phyloP scores from a whole-genome alignment of 306 rosid species.

The Quercus suber region DNA sequence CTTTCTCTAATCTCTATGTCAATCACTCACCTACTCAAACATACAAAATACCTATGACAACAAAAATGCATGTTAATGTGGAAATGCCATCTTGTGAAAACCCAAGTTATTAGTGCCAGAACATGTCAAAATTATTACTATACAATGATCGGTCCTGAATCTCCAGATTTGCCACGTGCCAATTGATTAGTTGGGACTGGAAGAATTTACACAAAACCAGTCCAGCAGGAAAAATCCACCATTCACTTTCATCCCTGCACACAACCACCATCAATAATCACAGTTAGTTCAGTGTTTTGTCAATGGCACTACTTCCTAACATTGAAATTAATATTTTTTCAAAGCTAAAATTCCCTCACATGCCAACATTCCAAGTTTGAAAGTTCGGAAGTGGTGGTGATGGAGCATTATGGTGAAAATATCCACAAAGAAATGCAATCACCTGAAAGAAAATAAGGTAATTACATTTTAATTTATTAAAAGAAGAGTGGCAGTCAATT shows the following conservation, averaged over 20 bases:
- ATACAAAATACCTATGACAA: constrained; percentile 27
- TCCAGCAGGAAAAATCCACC: constrained; percentile 94
- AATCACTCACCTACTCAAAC: constrained; percentile 53
- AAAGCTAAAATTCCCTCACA: constrained; percentile 49
- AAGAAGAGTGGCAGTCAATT: background rate
- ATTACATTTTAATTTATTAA: background rate
- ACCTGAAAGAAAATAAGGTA: constrained; percentile 42
- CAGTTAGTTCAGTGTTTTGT: constrained; percentile 1
- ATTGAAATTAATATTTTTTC: background rate
- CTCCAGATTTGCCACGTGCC: constrained; percentile 99
- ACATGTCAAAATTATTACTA: constrained; percentile 87
- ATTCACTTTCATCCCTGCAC: constrained; percentile 96
- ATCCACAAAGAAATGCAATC: constrained; percentile 94
- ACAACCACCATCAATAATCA: constrained; percentile 3
- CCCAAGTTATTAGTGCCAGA: constrained; percentile 85
- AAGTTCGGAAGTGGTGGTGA: constrained; percentile 55
- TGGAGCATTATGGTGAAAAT: constrained; percentile 66
- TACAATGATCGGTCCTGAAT: constrained; percentile 99
- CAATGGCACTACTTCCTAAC: background rate
- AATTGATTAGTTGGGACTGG: constrained; percentile 86
- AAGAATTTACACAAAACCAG: constrained; percentile 82
- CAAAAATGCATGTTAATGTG: constrained; percentile 36
- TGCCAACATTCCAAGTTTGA: constrained; percentile 84
- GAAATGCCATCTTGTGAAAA: constrained; percentile 32
- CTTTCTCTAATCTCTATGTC: constrained; percentile 56